Percentiles rank a stretch among this genome's conserved stretches.
phyloP scores from a whole-genome alignment of 2,329 filamentous ascomycete species.

The Torrubiellomyces zombiae region DNA sequence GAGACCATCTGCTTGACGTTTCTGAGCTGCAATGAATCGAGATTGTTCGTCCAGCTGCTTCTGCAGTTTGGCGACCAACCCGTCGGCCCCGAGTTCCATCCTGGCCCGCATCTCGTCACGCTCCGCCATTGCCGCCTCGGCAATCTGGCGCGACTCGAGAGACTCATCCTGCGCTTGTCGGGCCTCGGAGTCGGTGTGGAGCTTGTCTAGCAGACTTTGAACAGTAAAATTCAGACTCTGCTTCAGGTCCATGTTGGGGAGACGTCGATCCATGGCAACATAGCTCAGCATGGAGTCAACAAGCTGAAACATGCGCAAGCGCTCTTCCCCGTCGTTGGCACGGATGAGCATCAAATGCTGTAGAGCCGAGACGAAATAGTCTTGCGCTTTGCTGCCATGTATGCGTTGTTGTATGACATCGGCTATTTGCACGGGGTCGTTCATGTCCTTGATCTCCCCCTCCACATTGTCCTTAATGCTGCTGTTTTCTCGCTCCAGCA shows the following conservation, averaged over 20 bases:
- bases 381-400: slow-evolving; percentile 67
- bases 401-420: slow-evolving; percentile 83
- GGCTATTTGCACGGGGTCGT: slow-evolving; percentile 80
- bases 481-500: slow-evolving; percentile 78
- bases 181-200: slow-evolving; percentile 92
- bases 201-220: slow-evolving; percentile 82
- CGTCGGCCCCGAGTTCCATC: slow-evolving; percentile 82
- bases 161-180: slow-evolving; percentile 84
- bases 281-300: slow-evolving; percentile 99
- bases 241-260: slow-evolving; percentile 95
- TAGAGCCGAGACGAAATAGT: slow-evolving; percentile 90
- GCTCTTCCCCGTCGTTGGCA: slow-evolving; percentile 82
- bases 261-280: slow-evolving; percentile 88
- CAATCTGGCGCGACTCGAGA: slow-evolving; percentile 76
- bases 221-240: slow-evolving; percentile 96
- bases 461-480: slow-evolving; percentile 81
- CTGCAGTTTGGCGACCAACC: slow-evolving; percentile 81
- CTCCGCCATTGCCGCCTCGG: slow-evolving; percentile 90
- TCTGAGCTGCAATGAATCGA: slow-evolving; percentile 77
- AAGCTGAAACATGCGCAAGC: slow-evolving; percentile 88
- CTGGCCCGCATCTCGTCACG: slow-evolving; percentile 85
- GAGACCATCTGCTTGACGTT: slow-evolving; percentile 68
- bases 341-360: slow-evolving; percentile 89
- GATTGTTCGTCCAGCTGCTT: slow-evolving; percentile 87
- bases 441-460: slow-evolving; percentile 78